Evolutionary conservation across 1,284 basidiomycete genomes (phyloP), one percentile per base, ranked within the genome.

Genomic region (Dichomitus squalens): DNA sequence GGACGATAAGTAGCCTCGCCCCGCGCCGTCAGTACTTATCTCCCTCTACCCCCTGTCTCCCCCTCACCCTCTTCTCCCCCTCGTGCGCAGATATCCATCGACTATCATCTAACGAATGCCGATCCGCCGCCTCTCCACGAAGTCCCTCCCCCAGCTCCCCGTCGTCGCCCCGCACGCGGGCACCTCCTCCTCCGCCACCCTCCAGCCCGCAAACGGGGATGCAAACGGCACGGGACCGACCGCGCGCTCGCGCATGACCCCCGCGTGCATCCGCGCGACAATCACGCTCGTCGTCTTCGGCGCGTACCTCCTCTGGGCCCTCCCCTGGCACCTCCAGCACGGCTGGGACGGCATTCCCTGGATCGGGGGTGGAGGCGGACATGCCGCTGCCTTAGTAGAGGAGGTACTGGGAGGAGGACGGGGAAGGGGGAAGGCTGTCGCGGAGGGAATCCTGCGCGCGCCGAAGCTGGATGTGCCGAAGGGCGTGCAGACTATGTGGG

Each of bases 401-500:
- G n/a, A n/a, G n/a, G n/a, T n/a, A n/a, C n/a, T n/a, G n/a, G 41
- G 57, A 36, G 2, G 36, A 33, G 29, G 38, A 16, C 14, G 49
- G 21, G 43, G 52, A 44, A 25, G 53, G 56, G 18, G 35, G n/a
- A n/a, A n/a, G n/a, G n/a, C n/a, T n/a, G n/a, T n/a, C n/a, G n/a
- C n/a, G n/a, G n/a, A n/a, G n/a, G n/a, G n/a, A n/a, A n/a, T 59
- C 6, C 4, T 53, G 31, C 51, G 49, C 8, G 58, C 56, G 33
- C 58, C 62, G 36, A 50, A 57, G 55, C 29, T 31, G 29, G 29
- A 63, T 5, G 47, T 70, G 16, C 69, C 68, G 11, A 55, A 64
- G 50, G 48, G 54, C 40, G 57, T 31, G 29, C 29, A 31, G 11
- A 5, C 5, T 6, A 31, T 5, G 6, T 31, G 29, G 29, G 29